Percentiles rank a stretch among this genome's conserved stretches.
phyloP scores from a whole-genome alignment of 768 basidiomycete genomes.

The Mycena pura region DNA sequence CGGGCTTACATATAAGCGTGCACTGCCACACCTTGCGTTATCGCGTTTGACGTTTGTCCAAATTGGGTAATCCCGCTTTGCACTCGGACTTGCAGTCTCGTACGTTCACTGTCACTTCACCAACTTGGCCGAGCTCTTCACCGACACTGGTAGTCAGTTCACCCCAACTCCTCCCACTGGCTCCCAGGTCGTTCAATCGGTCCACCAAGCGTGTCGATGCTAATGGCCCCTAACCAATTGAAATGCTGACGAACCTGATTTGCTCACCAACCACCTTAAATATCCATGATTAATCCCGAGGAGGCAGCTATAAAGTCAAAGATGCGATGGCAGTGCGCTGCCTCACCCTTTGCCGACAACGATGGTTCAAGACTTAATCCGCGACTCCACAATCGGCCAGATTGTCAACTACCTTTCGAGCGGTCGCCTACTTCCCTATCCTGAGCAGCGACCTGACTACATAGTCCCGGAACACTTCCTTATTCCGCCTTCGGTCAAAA shows the following conservation, averaged over 20 bases:
- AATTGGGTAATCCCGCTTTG: too few relatives aligned
- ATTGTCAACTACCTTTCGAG: conserved; percentile 34
- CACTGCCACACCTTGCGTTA: too few relatives aligned
- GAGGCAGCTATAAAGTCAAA: conserved; percentile 2
- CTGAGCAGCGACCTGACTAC: conserved; percentile 27
- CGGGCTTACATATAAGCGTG: too few relatives aligned
- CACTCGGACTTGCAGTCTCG: too few relatives aligned
- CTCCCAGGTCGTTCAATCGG: too few relatives aligned
- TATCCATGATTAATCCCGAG: background rate
- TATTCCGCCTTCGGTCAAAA: background rate
- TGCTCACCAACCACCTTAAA: background rate
- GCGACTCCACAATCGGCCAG: conserved; percentile 39
- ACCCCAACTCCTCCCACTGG: too few relatives aligned
- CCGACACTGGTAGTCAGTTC: too few relatives aligned
- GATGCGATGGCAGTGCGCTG: background rate
- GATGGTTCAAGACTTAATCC: conserved; percentile 29
- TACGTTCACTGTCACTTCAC: too few relatives aligned
- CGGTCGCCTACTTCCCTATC: conserved; percentile 28
- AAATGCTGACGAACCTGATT: background rate
- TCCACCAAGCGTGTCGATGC: too few relatives aligned
- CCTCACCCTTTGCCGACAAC: background rate
- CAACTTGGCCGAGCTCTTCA: too few relatives aligned
- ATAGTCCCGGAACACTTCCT: conserved; percentile 15
- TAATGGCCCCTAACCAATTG: too few relatives aligned
- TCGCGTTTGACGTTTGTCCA: too few relatives aligned